Conservation (phyloP, 352 stramenopile species). For the Phytophthora pluvialis region DNA sequence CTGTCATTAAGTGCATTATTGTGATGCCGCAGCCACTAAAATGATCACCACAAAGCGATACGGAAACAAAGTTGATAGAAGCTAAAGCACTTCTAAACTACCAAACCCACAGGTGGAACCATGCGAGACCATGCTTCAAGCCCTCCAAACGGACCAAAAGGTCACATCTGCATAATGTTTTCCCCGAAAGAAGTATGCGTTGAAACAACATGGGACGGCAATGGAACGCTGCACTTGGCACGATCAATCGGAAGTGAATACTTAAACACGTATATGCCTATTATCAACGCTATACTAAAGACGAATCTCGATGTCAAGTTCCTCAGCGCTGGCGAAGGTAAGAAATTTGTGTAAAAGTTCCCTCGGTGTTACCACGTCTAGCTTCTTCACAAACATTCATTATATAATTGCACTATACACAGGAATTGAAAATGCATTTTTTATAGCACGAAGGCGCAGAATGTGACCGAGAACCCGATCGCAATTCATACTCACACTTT, state of each 20-base stretch:
- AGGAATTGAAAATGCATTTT: not conserved
- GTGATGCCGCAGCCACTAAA: not conserved
- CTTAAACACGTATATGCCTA: not conserved
- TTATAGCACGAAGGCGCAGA: not conserved
- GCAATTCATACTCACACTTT: not conserved
- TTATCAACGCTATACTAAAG: not conserved
- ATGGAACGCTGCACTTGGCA: not conserved
- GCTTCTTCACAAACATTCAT: no score
- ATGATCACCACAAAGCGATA: no score
- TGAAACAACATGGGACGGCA: not conserved
- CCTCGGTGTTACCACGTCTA: no score
- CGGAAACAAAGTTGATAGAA: not conserved
- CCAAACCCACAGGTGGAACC: no score
- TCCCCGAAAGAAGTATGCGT: not conserved
- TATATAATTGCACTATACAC: not conserved
- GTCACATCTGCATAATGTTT: not conserved
- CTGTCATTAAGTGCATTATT: no score
- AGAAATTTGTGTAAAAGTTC: not conserved
- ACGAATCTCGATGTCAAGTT: not conserved
- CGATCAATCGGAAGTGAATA: not conserved
- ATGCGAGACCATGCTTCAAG: no score
- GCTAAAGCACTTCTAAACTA: no score
- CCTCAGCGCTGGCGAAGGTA: not conserved
- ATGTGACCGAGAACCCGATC: not conserved
- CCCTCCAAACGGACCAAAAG: not conserved